Base-by-base conservation (phyloP, 202 grass and related monocot species). In the Alloteropsis angusta region DNA sequence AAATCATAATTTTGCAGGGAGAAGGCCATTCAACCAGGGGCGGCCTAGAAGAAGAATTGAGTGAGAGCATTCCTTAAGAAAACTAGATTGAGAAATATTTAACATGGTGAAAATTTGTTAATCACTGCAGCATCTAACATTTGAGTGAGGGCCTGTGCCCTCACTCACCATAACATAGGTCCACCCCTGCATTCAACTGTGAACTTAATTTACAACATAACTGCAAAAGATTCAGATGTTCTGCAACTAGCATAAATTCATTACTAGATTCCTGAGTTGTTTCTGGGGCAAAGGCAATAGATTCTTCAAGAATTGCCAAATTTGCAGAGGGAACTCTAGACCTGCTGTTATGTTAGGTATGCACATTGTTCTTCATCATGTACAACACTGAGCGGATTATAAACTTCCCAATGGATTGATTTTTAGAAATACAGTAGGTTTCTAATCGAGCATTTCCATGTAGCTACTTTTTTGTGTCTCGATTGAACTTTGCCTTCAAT, bases 291-390 rank as follows among this genome's bases (percentile, higher is more conserved):
- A 88, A 88, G 86, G 91, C 91, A 57, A 93, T 91, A 65, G 88
- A 97, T 89, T 93, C 88, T 30, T 82, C 94, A 14, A 87, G 91
- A 80, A 67, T 97, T 44, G 47, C 80, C 46, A 93, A 97, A 82
- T 93, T 93, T 53, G 92, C 80, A 59, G 57, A 25, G 10, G 94
- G 93, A 77, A 77, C 60, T 91, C 91, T 58, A 92, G 87, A 49
- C 85, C 88, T 86, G 84, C 88, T 69, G 87, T 93, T 71, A 92
- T 92, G 53, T 86, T 92, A 82, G 87, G 94, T 97, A 85, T 19
- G 15, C 43, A 4, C 9, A 55, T 23, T 50, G 28, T 74, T 76
- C 36, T 60, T 61, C 16, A 10, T 30, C 4, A 17, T 65, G 30
- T 58, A 57, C 58, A 72, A n/a, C 18, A 30, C 65, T 64, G 35